Evolutionary conservation across 257 asterid genomes (phyloP).

Genomic region (Dorcoceras hygrometricum): DNA sequence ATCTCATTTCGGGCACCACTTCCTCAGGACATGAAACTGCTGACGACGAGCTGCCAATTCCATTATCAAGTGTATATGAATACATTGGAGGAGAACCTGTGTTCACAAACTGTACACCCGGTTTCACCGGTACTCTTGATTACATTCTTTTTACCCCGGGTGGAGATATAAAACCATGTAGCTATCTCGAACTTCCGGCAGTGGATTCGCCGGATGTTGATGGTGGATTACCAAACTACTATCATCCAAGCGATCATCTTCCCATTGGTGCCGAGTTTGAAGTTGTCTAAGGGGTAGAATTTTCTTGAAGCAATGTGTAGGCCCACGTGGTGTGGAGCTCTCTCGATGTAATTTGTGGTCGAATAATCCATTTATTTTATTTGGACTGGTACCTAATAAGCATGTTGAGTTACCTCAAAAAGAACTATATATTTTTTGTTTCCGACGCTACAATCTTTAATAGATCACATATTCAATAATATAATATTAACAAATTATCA

Average conservation of each 20-base stretch:
- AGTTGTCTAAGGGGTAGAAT: slow-evolving; percentile 32
- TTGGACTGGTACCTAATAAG: too few species aligned
- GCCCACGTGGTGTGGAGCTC: too few species aligned
- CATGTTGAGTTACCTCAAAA: too few species aligned
- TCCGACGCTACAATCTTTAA: too few species aligned
- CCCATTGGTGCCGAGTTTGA: slow-evolving; percentile 93
- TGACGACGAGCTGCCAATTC: slow-evolving; percentile 55
- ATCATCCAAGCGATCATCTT: slow-evolving; percentile 94
- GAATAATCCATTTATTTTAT: too few species aligned
- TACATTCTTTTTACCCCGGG: slow-evolving; percentile 68
- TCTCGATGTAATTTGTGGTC: too few species aligned
- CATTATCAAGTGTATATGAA: slow-evolving; percentile 71
- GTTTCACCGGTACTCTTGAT: slow-evolving; percentile 83
- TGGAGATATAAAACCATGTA: slow-evolving; percentile 52
- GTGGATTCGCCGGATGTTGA: slow-evolving; percentile 54
- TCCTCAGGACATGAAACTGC: slow-evolving; percentile 32
- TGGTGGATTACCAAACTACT: slow-evolving; percentile 83
- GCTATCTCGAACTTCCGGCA: slow-evolving; percentile 73
- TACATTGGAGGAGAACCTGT: slow-evolving; percentile 74
- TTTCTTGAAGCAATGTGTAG: too few species aligned
- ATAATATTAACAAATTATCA: too few species aligned
- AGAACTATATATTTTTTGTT: too few species aligned
- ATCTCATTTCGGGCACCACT: slow-evolving; percentile 54
- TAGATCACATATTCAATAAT: too few species aligned
- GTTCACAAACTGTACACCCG: slow-evolving; percentile 92